Percentiles rank a stretch among this genome's conserved stretches.
These are phyloP conservation scores for Cladophialophora exuberans DNA, from an alignment of 2,329 filamentous ascomycete genomes.

Conservation along the genomic window DNA sequence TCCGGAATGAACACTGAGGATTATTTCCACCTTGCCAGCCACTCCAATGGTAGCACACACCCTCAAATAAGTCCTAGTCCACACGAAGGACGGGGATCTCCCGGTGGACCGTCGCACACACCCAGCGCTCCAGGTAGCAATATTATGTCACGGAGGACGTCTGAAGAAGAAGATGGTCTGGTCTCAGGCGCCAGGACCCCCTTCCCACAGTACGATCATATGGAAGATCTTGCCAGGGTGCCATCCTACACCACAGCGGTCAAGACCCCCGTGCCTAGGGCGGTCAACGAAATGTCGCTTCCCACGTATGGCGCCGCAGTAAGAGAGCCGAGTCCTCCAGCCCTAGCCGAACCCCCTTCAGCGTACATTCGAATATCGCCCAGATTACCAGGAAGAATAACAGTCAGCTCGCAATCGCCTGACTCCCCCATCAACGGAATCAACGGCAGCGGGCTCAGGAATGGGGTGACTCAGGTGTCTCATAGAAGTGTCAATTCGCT, in stretches of 20 bases:
- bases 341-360: constrained; percentile 43
- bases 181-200: constrained; percentile 48
- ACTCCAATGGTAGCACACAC: constrained; percentile 5
- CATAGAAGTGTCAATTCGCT: constrained; percentile 32
- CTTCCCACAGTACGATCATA: constrained; percentile 54
- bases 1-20: constrained; percentile 14
- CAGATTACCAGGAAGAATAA: constrained; percentile 41
- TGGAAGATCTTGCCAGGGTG: constrained; percentile 70
- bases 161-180: constrained; percentile 51
- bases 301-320: constrained; percentile 69
- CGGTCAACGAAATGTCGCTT: constrained; percentile 50
- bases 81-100: constrained; percentile 10
- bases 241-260: constrained; percentile 78
- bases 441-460: constrained; percentile 35
- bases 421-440: constrained; percentile 34
- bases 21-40: constrained; percentile 17
- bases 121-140: constrained; percentile 24
- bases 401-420: constrained; percentile 21
- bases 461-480: too few relatives aligned
- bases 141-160: constrained; percentile 48
- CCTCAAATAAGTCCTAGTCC: constrained; percentile 22
- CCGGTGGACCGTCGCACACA: constrained; percentile 10
- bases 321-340: constrained; percentile 31
- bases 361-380: constrained; percentile 42
- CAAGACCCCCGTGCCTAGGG: constrained; percentile 62